Evolutionary conservation across 352 stramenopile genomes (phyloP).

Genomic region (Globisporangium cylindrosporum): DNA sequence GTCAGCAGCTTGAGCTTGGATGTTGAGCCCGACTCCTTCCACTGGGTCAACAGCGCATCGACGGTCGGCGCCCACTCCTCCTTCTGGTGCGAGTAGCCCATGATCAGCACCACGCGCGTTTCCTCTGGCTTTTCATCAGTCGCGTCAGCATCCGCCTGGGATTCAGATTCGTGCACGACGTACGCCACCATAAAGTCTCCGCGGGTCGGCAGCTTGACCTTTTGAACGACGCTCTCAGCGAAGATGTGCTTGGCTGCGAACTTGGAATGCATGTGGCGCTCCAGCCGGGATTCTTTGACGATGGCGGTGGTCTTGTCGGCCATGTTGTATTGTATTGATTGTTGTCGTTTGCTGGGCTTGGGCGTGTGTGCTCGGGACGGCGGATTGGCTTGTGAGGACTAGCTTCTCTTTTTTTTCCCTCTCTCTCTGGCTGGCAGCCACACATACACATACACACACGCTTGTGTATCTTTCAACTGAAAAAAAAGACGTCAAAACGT

Average conservation of each 20-base stretch:
- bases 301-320: too few species aligned
- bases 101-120: slow-evolving; percentile 37
- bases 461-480: too few species aligned
- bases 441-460: too few species aligned
- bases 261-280: slow-evolving; percentile 10
- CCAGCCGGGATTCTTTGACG: too few species aligned
- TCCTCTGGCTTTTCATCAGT: slow-evolving; percentile 11
- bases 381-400: too few species aligned
- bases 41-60: slow-evolving; percentile 27
- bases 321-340: too few species aligned
- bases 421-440: too few species aligned
- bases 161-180: slow-evolving; percentile 28
- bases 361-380: too few species aligned
- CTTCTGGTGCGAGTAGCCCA: slow-evolving; percentile 41
- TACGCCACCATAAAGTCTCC: slow-evolving; percentile 44
- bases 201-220: slow-evolving; percentile 35
- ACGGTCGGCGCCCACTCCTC: slow-evolving; percentile 40
- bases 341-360: too few species aligned
- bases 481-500: too few species aligned
- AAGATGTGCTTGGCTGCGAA: slow-evolving; percentile 1
- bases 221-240: background rate
- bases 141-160: background rate
- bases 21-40: slow-evolving; percentile 10
- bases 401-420: too few species aligned
- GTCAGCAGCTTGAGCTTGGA: slow-evolving; percentile 44